phyloP scores from a whole-genome alignment of 805 yeast genomes.

The Pichia sporocuriosa region DNA sequence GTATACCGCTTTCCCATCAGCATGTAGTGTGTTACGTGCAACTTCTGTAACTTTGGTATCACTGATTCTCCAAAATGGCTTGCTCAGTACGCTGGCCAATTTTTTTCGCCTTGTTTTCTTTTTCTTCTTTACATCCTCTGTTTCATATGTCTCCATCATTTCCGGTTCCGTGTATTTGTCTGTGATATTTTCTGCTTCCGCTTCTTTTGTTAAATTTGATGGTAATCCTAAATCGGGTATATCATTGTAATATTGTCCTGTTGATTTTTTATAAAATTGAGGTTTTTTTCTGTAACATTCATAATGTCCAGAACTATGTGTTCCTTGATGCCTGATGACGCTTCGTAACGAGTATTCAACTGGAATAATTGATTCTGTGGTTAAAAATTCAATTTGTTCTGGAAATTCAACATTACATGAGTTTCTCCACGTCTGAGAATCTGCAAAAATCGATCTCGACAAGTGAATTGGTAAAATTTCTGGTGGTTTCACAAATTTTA shows the following conservation, averaged over 20 bases:
- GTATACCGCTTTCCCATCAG: conserved; percentile 72
- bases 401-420: conserved; percentile 64
- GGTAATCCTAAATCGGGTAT: no score
- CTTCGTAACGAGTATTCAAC: conserved; percentile 53
- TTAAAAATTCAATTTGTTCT: conserved; percentile 41
- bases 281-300: conserved; percentile 84
- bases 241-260: conserved; percentile 21
- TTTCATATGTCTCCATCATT: no score
- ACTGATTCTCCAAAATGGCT: conserved; percentile 81
- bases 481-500: conserved; percentile 60
- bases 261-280: conserved; percentile 37
- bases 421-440: conserved; percentile 63
- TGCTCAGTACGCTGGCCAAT: conserved; percentile 45
- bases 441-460: conserved; percentile 74
- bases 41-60: conserved; percentile 68
- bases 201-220: no score
- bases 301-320: conserved; percentile 85
- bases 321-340: conserved; percentile 78
- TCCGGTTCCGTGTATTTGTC: no score
- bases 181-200: no score
- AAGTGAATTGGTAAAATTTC: conserved; percentile 70
- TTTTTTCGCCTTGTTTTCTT: conserved; percentile 33
- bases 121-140: not conserved
- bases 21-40: conserved; percentile 47
- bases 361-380: not conserved